Conservation (phyloP, 202 grass and related monocot genomes). For the Elaeis oleifera region DNA sequence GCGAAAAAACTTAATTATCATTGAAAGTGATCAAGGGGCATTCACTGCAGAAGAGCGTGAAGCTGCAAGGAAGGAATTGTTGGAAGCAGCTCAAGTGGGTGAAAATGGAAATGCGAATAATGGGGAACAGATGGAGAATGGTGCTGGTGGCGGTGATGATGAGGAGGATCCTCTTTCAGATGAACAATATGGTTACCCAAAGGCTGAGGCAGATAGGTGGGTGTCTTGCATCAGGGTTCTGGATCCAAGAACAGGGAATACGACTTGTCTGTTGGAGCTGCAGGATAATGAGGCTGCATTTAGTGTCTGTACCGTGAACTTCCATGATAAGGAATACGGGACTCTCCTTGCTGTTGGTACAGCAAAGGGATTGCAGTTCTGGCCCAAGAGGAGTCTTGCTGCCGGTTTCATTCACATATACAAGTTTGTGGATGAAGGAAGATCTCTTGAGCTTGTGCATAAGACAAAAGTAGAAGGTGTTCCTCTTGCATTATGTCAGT, state of each 20-base stretch:
- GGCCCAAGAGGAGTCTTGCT: constrained; percentile 69
- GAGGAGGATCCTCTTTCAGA: constrained; percentile 65
- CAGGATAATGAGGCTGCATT: constrained; percentile 91
- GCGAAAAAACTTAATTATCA: constrained; percentile 74
- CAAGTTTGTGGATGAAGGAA: constrained; percentile 91
- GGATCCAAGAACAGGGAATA: constrained; percentile 77
- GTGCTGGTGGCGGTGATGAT: constrained; percentile 50
- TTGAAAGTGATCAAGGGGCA: constrained; percentile 86
- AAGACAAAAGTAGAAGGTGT: constrained; percentile 97
- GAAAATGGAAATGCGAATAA: constrained; percentile 74
- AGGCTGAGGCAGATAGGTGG: constrained; percentile 80
- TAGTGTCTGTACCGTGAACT: constrained; percentile 92
- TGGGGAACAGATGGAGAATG: constrained; percentile 68
- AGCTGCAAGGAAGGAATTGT: constrained; percentile 76
- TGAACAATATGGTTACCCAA: constrained; percentile 96
- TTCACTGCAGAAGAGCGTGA: constrained; percentile 81
- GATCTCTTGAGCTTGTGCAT: constrained; percentile 84
- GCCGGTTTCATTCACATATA: constrained; percentile 94
- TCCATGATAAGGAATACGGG: constrained; percentile 95
- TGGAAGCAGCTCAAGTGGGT: constrained; percentile 44
- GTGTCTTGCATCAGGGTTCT: constrained; percentile 96
- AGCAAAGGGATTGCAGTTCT: constrained; percentile 82
- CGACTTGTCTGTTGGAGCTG: constrained; percentile 81
- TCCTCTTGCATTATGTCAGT: constrained; percentile 80
- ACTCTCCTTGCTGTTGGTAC: constrained; percentile 86